phyloP scores from a whole-genome alignment of 108 stramenopile species.

The Tribonema minus region DNA sequence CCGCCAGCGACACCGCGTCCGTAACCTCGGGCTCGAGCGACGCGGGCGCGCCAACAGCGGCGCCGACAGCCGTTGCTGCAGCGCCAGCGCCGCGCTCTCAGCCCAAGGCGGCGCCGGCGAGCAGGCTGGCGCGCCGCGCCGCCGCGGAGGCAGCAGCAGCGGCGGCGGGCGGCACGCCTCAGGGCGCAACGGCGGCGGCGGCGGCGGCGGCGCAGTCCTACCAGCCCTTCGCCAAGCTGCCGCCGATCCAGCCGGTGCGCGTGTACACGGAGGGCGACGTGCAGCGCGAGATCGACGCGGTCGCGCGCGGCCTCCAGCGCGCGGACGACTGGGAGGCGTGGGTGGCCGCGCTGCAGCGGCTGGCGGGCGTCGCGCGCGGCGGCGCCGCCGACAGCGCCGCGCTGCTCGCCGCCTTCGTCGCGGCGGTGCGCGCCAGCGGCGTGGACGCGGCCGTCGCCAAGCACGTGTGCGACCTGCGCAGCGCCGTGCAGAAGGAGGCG shows the following conservation, averaged over 20 bases:
- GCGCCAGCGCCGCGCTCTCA: neutral
- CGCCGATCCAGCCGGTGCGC: neutral
- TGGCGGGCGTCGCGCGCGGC: constrained; percentile 16
- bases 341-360: constrained; percentile 18
- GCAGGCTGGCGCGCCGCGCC: neutral
- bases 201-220: neutral
- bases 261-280: constrained; percentile 27
- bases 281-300: constrained; percentile 19
- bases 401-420: constrained; percentile 4
- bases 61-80: neutral
- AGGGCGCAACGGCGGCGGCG: neutral
- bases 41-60: neutral
- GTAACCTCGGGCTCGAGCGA: neutral
- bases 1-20: neutral
- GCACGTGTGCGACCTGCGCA: constrained; percentile 17
- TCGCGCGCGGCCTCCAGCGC: neutral
- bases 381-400: neutral
- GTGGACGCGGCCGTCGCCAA: constrained; percentile 13
- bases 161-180: too few species aligned
- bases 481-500: constrained; percentile 23
- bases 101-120: neutral
- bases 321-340: constrained; percentile 20
- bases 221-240: neutral
- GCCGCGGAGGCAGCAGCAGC: neutral
- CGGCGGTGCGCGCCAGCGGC: constrained; percentile 20